Evolutionary conservation across 305 asterid genomes (phyloP).

Genomic region (Fraxinus nigra): DNA sequence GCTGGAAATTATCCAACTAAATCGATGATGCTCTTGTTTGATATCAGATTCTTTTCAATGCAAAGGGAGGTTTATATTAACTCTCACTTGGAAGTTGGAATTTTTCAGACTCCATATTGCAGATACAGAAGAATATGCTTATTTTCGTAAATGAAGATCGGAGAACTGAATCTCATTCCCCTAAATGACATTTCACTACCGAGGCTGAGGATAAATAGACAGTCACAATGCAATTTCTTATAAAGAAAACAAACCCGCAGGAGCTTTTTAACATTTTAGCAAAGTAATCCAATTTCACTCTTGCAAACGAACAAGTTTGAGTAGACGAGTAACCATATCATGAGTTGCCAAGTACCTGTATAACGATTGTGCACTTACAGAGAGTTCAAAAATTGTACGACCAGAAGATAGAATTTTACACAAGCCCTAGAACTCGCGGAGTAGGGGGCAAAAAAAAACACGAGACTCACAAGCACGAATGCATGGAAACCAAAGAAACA

Average conservation of each 20-base stretch:
- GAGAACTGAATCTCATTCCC: background rate
- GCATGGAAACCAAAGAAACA: slow-evolving; percentile 1
- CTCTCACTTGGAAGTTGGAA: background rate
- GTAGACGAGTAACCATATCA: background rate
- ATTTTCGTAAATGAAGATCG: slow-evolving; percentile 21
- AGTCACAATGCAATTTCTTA: background rate
- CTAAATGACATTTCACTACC: background rate
- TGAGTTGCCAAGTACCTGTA: background rate
- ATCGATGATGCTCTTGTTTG: background rate
- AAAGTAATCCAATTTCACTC: background rate
- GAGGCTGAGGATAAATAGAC: background rate
- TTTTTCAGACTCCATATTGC: background rate
- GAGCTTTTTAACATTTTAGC: background rate
- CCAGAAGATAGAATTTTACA: slow-evolving; percentile 20
- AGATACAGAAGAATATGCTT: background rate
- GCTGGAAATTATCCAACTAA: background rate
- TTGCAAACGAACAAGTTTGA: background rate
- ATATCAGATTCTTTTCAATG: background rate
- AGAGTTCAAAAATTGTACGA: background rate
- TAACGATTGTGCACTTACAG: background rate
- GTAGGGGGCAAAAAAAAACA: background rate
- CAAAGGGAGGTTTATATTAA: background rate
- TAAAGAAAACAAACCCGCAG: background rate
- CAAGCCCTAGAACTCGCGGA: background rate
- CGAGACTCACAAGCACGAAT: background rate